Percentiles rank a stretch among this genome's conserved stretches.
Conservation (phyloP, 345 rosid genomes). For the Melaleuca alternifolia region DNA sequence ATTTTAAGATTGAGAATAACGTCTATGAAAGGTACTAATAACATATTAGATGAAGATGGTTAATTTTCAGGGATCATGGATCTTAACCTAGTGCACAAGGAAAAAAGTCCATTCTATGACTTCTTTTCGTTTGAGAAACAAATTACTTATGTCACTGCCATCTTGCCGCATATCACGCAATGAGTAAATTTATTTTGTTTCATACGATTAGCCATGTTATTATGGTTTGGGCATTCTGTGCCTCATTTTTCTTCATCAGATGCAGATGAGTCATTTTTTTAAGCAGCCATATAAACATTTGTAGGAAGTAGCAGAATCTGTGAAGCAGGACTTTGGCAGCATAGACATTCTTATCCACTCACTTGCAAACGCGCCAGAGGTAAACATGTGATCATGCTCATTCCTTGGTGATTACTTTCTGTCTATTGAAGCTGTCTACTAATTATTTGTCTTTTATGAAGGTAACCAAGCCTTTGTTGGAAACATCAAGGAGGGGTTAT, state of each 20-base stretch:
- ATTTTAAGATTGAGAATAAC: background rate
- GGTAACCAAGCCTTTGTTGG: constrained; percentile 89
- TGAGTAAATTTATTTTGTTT: background rate
- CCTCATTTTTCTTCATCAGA: background rate
- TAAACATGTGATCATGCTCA: constrained; percentile 3
- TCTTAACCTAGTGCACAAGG: background rate
- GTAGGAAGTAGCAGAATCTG: constrained; percentile 90
- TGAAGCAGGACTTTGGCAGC: constrained; percentile 76
- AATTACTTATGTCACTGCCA: background rate
- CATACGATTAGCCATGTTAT: background rate
- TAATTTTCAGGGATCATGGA: background rate
- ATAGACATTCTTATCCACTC: constrained; percentile 95
- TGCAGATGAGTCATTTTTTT: background rate
- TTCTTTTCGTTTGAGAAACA: background rate
- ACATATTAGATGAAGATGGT: background rate
- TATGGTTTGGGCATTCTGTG: background rate
- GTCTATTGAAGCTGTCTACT: background rate
- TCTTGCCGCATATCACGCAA: background rate
- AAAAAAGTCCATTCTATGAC: background rate
- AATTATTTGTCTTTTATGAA: constrained; percentile 4
- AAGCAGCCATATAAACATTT: constrained; percentile 3
- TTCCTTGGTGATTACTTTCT: background rate
- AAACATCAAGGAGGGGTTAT: constrained; percentile 90
- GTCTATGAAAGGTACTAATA: background rate
- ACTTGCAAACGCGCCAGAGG: constrained; percentile 97